A percentile compares a stretch with the other conserved stretches of the same genome.
Evolutionary conservation across 306 rosid genomes (phyloP).

Genomic region (Cucurbita moschata): DNA sequence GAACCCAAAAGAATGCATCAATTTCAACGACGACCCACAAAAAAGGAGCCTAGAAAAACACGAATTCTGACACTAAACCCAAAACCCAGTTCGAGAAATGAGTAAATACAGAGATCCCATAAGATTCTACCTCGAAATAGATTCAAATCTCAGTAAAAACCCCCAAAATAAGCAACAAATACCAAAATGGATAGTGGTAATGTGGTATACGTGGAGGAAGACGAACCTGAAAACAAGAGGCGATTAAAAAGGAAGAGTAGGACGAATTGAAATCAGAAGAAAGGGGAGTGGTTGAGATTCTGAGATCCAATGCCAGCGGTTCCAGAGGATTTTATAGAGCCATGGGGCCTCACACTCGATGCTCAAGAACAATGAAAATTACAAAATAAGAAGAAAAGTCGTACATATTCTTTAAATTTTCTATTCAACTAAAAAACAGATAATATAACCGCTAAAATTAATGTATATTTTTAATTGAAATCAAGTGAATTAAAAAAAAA

Average conservation of each 20-base stretch:
- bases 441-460: too few species aligned
- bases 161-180: neutral
- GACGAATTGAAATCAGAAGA: neutral
- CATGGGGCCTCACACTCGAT: neutral
- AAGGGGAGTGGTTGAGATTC: neutral
- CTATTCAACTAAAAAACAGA: too few species aligned
- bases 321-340: neutral
- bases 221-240: neutral
- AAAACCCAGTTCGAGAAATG: neutral
- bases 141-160: too few species aligned
- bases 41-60: conserved; percentile 1
- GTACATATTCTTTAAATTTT: too few species aligned
- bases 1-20: neutral
- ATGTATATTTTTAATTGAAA: too few species aligned
- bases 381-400: neutral
- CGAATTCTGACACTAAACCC: neutral
- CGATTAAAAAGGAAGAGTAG: neutral
- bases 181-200: neutral
- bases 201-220: neutral
- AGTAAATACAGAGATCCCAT: conserved; percentile 11
- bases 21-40: neutral
- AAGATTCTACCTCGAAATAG: neutral
- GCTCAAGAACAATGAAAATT: neutral
- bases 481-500: too few species aligned
- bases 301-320: neutral